Base-by-base conservation (phyloP, 495 filamentous ascomycete genomes). In the Tricharina praecox region DNA sequence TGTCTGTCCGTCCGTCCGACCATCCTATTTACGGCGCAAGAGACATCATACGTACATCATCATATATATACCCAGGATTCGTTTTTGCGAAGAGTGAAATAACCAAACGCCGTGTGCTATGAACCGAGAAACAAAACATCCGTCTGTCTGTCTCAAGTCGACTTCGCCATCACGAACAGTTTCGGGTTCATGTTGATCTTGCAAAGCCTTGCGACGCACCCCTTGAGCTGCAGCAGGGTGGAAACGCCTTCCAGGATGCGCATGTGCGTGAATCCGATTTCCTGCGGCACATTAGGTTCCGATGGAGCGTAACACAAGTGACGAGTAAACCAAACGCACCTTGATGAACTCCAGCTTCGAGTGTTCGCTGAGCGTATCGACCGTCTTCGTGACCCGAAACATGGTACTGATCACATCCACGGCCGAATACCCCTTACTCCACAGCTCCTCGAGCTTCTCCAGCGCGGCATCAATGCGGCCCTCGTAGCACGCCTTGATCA, bases 211-310 rank as follows among this genome's bases (percentile, higher is more conserved):
- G 84, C 83, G 37, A 96, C 72, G 59, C 87, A 94, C 19, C 90
- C 90, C 58, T 80, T 86, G 30, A 99, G 68, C 61, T 99, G 90
- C 46, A 96, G 73, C 34, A 94, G 67, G 2, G 88, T 95, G 67
- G 94, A 86, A 42, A 99, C 85, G 19, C 90, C 90, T 53, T 99
- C 90, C 33, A 96, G 67, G 45, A 99, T 88, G 55, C 92, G 83
- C 90, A 99, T 99, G 59, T 99, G 90, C 13, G 92, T 93, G 63
- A 99, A 99, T 13, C 90, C 90, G 63, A 99, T 96, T 65, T 95
- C 92, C 63, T 61, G 23, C 20, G 47, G 18, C 4, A 50, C 10
- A 20, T 23, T 25, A 44, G 3, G 39, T n/a, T 46, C 37, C 9
- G 8, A 21, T 30, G 20, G 16, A 1, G 18, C 34, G 16, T 9